Base-by-base conservation (phyloP, 495 filamentous ascomycete genomes). In the Umbilicaria muhlenbergii region DNA sequence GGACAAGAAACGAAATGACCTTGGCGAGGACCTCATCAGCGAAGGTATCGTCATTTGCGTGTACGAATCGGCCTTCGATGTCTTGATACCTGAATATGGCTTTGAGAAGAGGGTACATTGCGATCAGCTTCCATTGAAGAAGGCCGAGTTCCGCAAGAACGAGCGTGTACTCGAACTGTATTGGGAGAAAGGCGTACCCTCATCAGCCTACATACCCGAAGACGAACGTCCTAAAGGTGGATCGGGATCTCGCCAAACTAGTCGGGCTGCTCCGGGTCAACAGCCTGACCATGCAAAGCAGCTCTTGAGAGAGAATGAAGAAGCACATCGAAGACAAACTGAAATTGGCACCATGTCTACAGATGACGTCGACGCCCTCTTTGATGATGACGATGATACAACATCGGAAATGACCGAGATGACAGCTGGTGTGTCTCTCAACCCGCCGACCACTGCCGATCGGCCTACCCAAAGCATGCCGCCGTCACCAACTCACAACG, bases 21-120 rank as follows among this genome's bases (percentile, higher is more conserved):
- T 81, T 52, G 85, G 85, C 38, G 86, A 86, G 41, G 92, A 96
- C 48, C 73, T 98, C 32, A 93, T 96, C 62, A 89, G 83, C 65
- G 92, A 95, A 58, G 92, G 91, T 41, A 88, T 98, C 54, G 88
- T 98, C 24, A 69, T 98, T 38, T 94, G 86, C 53, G 92, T 98
- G 11, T 98, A 98, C 63, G 91, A 98, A 66, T 96, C 92, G 11
- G 91, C 91, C 35, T 98, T 98, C 55, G 91, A 98, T 60, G 86
- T 98, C 43, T 75, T 98, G 47, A 96, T 98, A 57, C 92, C 91
- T 19, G 92, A 98, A 53, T 98, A 83, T 62, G 91, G 91, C 36
- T 96, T 98, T 48, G 91, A 98, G 70, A 98, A 98, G 76, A 84
- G 91, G 49, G 91, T 98, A 42, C 91, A 98, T 61, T 98, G 91